Conservation (phyloP, 306 rosid genomes). For the Corylus heterophylla region DNA sequence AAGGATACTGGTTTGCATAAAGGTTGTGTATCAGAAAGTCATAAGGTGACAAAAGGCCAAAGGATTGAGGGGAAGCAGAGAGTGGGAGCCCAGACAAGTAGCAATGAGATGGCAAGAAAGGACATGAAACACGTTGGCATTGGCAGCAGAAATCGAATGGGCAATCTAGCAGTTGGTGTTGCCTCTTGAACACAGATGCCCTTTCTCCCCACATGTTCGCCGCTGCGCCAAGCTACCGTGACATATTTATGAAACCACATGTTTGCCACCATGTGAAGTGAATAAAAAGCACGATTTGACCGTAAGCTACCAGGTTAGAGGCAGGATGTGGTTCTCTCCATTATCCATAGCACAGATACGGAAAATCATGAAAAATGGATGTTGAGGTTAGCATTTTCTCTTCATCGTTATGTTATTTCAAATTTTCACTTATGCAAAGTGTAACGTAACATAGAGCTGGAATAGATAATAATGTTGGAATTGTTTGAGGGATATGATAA, state of each 20-base stretch:
- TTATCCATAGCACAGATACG: background rate
- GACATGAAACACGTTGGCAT: conserved; percentile 27
- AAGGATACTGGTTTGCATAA: conserved; percentile 28
- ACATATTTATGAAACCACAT: background rate
- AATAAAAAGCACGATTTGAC: conserved; percentile 7
- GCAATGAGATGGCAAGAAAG: conserved; percentile 32
- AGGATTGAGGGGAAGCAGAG: conserved; percentile 33
- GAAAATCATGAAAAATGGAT: background rate
- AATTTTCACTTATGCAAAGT: background rate
- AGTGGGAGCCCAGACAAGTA: conserved; percentile 30
- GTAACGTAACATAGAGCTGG: background rate
- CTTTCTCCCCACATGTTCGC: conserved; percentile 2
- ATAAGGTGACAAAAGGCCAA: conserved; percentile 32
- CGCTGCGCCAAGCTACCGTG: background rate
- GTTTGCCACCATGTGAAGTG: background rate
- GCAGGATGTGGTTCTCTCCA: background rate
- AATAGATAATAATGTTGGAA: conserved; percentile 19
- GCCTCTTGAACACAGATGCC: conserved; percentile 41
- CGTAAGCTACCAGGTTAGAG: background rate
- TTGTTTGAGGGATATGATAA: conserved; percentile 15
- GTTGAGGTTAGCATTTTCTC: conserved; percentile 2
- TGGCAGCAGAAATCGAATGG: conserved; percentile 42
- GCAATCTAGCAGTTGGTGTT: conserved; percentile 50
- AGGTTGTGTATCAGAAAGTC: conserved; percentile 26
- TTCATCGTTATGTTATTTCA: background rate